phyloP scores from a whole-genome alignment of 371 early-diverging fungal species.

The Globomyces sp. region DNA sequence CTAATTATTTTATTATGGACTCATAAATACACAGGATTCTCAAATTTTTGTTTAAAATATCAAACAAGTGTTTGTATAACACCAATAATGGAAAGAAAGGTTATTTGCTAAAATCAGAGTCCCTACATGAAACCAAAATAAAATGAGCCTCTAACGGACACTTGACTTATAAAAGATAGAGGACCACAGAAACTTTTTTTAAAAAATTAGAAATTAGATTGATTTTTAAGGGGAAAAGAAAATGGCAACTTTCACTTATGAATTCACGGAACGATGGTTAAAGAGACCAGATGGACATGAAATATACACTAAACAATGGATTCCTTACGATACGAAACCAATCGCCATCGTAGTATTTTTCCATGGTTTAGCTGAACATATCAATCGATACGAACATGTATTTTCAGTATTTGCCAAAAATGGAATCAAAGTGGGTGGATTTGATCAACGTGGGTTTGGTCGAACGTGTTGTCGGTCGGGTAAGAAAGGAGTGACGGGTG shows the following conservation, averaged over 20 bases:
- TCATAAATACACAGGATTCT: too few relatives aligned
- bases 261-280: slow-evolving; percentile 7
- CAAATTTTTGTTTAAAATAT: too few relatives aligned
- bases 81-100: too few relatives aligned
- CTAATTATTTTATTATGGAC: too few relatives aligned
- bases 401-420: slow-evolving; percentile 25
- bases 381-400: slow-evolving; percentile 33
- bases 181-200: too few relatives aligned
- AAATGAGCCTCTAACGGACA: too few relatives aligned
- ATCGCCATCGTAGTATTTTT: slow-evolving; percentile 25
- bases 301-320: slow-evolving; percentile 16
- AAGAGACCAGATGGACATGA: neutral
- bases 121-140: too few relatives aligned
- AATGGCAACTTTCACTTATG: slow-evolving; percentile 1
- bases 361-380: slow-evolving; percentile 45
- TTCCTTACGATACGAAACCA: slow-evolving; percentile 2
- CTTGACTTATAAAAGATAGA: too few relatives aligned
- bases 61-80: too few relatives aligned
- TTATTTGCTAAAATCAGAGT: too few relatives aligned
- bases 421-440: slow-evolving; percentile 32
- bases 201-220: too few relatives aligned
- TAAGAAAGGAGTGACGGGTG: slow-evolving; percentile 26
- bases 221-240: too few relatives aligned
- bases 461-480: neutral
- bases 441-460: slow-evolving; percentile 34